Percentiles rank a stretch among this genome's conserved stretches.
phyloP scores from a whole-genome alignment of 805 yeast genomes.

The Saccharomycopsis oosterbeekiorum region DNA sequence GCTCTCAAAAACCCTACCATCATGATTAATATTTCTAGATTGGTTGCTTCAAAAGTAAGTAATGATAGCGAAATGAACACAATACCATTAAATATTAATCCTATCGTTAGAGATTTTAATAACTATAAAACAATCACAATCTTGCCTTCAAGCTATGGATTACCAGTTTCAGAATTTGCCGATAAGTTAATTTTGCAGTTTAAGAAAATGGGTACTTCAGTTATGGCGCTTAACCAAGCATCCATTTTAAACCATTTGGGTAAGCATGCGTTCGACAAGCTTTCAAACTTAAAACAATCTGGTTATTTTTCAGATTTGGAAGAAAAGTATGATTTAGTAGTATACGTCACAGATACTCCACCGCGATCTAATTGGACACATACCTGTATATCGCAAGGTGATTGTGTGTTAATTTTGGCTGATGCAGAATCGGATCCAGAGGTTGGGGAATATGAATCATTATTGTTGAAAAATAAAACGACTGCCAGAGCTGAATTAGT shows the following conservation, averaged over 20 bases:
- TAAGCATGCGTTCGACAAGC: conserved; percentile 82
- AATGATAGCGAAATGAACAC: conserved; percentile 14
- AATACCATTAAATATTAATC: conserved; percentile 12
- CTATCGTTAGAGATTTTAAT: conserved; percentile 20
- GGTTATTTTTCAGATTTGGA: conserved; percentile 89
- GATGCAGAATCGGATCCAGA: conserved; percentile 67
- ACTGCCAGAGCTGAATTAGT: conserved; percentile 84
- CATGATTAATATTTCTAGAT: conserved; percentile 79
- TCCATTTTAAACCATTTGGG: conserved; percentile 75
- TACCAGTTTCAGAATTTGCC: conserved; percentile 87
- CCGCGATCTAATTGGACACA: conserved; percentile 81
- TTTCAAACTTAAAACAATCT: conserved; percentile 75
- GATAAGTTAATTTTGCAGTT: conserved; percentile 61
- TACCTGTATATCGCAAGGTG: conserved; percentile 91
- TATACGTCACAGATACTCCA: conserved; percentile 81
- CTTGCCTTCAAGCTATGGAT: conserved; percentile 65
- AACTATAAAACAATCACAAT: conserved; percentile 75
- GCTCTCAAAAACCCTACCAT: conserved; percentile 81
- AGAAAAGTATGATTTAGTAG: conserved; percentile 78
- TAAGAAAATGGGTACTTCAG: conserved; percentile 59
- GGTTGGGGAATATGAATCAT: conserved; percentile 77
- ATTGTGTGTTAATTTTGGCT: conserved; percentile 81
- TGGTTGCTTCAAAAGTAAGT: conserved; percentile 59
- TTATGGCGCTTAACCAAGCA: conserved; percentile 75
- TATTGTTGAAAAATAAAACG: conserved; percentile 64